phyloP scores from a whole-genome alignment of 2,329 filamentous ascomycete species.

The Bipolaris victoriae region DNA sequence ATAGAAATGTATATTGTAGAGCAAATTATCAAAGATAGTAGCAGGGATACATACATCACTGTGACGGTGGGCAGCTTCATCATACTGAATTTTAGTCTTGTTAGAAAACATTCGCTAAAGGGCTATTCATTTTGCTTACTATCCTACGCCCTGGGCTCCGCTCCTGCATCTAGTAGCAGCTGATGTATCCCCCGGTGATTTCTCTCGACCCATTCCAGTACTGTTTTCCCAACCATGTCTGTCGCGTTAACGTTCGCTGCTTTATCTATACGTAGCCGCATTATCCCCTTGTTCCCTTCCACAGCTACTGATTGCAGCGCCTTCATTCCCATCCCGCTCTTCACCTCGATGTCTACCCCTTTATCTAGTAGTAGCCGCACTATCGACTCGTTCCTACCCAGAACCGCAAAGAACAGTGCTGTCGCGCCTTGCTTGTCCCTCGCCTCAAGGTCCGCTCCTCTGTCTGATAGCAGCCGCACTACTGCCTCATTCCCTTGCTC shows the following conservation, averaged over 20 bases:
- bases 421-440: background rate
- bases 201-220: background rate
- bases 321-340: background rate
- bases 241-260: background rate
- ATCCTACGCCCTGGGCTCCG: background rate
- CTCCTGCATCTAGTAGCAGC: background rate
- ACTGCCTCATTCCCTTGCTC: background rate
- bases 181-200: background rate
- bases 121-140: background rate
- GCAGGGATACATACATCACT: too few relatives aligned
- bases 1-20: too few relatives aligned
- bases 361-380: background rate
- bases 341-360: constrained; percentile 4
- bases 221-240: background rate
- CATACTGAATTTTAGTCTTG: background rate
- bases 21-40: too few relatives aligned
- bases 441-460: background rate
- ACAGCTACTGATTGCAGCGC: background rate
- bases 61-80: background rate
- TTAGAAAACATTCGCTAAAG: background rate
- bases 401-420: too few relatives aligned
- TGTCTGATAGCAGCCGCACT: background rate
- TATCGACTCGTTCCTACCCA: background rate
- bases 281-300: background rate
- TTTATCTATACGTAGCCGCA: background rate